Evolutionary conservation across 257 asterid species (phyloP), one percentile per base, ranked within the genome.

Genomic region (Solanum rostratum): DNA sequence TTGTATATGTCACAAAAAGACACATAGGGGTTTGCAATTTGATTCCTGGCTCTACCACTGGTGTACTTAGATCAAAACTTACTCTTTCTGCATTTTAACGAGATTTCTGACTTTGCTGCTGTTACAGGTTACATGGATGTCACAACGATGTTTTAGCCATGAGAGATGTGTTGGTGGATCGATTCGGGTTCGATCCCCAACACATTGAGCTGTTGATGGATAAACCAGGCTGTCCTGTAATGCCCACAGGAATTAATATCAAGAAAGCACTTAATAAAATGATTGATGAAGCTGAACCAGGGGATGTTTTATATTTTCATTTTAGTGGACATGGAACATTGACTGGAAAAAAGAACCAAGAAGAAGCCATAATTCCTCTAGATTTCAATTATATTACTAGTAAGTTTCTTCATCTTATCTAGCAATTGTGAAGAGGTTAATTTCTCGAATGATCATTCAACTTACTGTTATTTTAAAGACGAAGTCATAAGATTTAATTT

Each of bases 341-440:
- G 13, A 37, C 83, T 50, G 65, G 85, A 39, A 91, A 89, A 50
- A 74, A 88, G n/a, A 87, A 68, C 16, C 65, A 84, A 79, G 94
- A 93, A 84, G 97, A 94, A 63, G 97, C 97, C 11, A 95, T 93
- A 49, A 94, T 95, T 79, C 91, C 98, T n/a, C 76, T 88, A 74
- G 97, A 93, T 84, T 91, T 95, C 93, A 93, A 95, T 81, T 93
- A 91, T 85, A 92, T 93, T 29, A 95, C 98, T 74, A 92, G 98
- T 93, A 88, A 91, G 93, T 85, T 22, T 50, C 24, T 49, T 33
- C 39, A 33, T 3, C 39, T 33, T 33, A 33, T 33, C 39, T n/a
- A n/a, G n/a, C n/a, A n/a, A n/a, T n/a, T n/a, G n/a, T n/a, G n/a
- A n/a, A n/a, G n/a, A n/a, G n/a, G n/a, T n/a, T 19, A 2, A 55